Percentiles rank a stretch among this genome's conserved stretches.
phyloP scores from a whole-genome alignment of 768 basidiomycete species.

The Daedaleopsis nitida region DNA sequence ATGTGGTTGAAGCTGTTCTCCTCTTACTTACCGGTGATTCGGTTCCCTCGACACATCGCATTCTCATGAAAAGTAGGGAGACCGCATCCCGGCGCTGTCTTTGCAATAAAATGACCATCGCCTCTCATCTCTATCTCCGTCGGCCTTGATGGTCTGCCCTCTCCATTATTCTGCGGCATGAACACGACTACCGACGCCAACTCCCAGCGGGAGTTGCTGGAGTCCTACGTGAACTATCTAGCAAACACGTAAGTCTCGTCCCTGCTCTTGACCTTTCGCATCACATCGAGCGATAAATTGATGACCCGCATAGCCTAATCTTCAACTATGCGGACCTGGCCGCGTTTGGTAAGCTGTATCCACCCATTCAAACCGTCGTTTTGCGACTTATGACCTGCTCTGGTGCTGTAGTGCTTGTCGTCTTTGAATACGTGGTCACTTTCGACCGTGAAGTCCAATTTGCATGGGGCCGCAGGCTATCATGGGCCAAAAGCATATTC shows the following conservation, averaged over 20 bases:
- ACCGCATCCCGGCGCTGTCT: neutral
- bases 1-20: neutral
- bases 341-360: slow-evolving; percentile 10
- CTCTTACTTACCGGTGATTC: neutral
- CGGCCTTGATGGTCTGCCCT: neutral
- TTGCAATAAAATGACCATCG: neutral
- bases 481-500: slow-evolving; percentile 12
- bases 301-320: neutral
- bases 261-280: neutral
- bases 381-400: neutral
- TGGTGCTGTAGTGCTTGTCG: slow-evolving; percentile 3
- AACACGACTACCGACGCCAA: slow-evolving; percentile 15
- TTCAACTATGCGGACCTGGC: slow-evolving; percentile 14
- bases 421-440: slow-evolving; percentile 17
- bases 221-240: neutral
- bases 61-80: neutral
- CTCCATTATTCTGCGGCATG: slow-evolving; percentile 7
- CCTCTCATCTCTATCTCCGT: neutral
- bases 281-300: neutral
- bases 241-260: neutral
- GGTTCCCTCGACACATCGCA: neutral
- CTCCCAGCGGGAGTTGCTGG: slow-evolving; percentile 17
- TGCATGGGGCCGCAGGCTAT: slow-evolving; percentile 16
- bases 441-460: slow-evolving; percentile 18
- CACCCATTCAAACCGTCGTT: neutral